A percentile compares a stretch with the other conserved stretches of the same genome.
Conservation (phyloP, 1,284 basidiomycete species). For the Rhodotorula sp. region DNA sequence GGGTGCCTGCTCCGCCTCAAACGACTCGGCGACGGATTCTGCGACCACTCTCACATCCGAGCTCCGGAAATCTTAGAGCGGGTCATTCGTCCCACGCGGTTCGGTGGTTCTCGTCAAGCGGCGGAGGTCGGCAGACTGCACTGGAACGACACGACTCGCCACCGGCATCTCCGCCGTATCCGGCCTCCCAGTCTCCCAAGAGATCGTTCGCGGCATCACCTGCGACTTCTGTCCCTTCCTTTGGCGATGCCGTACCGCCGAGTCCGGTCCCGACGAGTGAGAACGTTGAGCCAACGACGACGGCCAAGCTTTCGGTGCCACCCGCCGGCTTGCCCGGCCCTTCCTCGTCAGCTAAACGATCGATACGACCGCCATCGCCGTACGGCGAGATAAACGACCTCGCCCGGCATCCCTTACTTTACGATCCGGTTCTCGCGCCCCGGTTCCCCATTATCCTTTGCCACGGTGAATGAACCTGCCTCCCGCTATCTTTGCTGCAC, state of each 20-base stretch:
- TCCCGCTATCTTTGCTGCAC: background rate
- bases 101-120: background rate
- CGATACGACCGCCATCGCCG: constrained; percentile 11
- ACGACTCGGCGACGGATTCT: background rate
- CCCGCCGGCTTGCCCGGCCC: background rate
- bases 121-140: background rate
- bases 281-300: background rate
- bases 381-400: constrained; percentile 43
- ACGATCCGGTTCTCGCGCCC: constrained; percentile 66
- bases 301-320: background rate
- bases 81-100: no score
- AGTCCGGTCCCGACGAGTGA: background rate
- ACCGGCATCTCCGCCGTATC: no score
- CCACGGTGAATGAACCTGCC: constrained; percentile 65
- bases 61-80: no score
- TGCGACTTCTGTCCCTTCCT: background rate
- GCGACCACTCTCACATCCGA: no score
- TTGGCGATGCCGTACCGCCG: background rate
- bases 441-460: constrained; percentile 89
- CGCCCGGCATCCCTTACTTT: constrained; percentile 40
- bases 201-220: background rate
- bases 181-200: no score
- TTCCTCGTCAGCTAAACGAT: background rate
- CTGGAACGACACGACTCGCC: no score
- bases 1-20: background rate